Evolutionary conservation across 2,329 filamentous ascomycete genomes (phyloP).

Genomic region (Talaromyces sp.): DNA sequence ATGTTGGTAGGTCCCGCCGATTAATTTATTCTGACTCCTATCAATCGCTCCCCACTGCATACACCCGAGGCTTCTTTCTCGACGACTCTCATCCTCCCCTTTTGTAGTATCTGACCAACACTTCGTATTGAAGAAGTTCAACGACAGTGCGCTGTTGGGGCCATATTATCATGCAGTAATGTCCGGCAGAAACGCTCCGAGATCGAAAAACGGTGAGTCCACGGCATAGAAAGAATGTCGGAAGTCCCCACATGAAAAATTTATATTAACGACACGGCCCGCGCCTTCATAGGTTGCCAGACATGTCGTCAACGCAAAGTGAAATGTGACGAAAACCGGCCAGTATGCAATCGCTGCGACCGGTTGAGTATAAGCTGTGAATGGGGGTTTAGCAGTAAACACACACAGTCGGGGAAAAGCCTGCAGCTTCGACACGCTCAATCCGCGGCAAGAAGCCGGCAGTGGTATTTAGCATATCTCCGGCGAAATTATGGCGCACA

Average conservation of each 20-base stretch:
- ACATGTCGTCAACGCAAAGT: slow-evolving; percentile 29
- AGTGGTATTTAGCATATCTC: not conserved
- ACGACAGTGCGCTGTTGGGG: not conserved
- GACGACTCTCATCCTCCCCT: not conserved
- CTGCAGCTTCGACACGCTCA: slow-evolving; percentile 1
- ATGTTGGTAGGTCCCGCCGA: not conserved
- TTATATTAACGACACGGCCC: slow-evolving; percentile 1
- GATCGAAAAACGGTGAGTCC: slow-evolving; percentile 38
- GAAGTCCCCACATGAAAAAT: not conserved
- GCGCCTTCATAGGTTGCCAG: slow-evolving; percentile 31
- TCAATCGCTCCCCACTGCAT: not conserved
- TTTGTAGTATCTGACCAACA: not conserved
- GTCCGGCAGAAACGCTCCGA: slow-evolving; percentile 38
- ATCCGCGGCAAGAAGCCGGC: not conserved
- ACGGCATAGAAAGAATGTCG: not conserved
- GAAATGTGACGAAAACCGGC: slow-evolving; percentile 19
- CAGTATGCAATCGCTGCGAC: slow-evolving; percentile 33
- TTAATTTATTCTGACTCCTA: not conserved
- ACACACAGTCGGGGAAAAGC: slow-evolving; percentile 20
- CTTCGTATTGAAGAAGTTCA: not conserved
- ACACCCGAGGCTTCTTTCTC: not conserved
- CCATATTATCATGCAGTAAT: slow-evolving; percentile 22
- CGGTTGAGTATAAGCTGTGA: slow-evolving; percentile 33
- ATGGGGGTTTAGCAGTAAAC: slow-evolving; percentile 33
- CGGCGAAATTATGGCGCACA: not conserved